Conservation (phyloP, 78 protist species). For the Dictyostelium citrinum region DNA sequence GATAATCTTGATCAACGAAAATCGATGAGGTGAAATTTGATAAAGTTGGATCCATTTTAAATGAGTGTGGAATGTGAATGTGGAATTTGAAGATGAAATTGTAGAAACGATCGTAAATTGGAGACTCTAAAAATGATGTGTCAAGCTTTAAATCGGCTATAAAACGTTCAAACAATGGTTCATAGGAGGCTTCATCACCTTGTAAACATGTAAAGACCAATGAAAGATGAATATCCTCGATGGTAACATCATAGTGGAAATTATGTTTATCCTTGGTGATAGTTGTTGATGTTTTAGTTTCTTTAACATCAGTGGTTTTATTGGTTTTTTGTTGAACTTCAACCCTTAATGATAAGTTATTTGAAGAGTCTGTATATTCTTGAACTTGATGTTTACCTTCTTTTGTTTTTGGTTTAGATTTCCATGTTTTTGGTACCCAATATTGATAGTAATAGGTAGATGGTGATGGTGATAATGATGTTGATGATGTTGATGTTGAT, state of each 20-base stretch:
- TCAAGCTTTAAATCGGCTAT: neutral
- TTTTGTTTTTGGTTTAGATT: neutral
- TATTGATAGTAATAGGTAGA: neutral
- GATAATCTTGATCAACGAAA: neutral
- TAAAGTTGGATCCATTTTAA: neutral
- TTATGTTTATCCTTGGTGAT: neutral
- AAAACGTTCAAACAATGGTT: neutral
- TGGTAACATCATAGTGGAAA: neutral
- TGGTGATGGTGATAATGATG: too few species aligned
- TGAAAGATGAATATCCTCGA: neutral
- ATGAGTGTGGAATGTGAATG: conserved; percentile 8
- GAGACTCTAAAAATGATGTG: neutral
- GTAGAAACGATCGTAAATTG: conserved; percentile 8
- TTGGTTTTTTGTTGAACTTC: neutral
- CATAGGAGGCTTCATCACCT: neutral
- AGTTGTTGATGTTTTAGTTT: neutral
- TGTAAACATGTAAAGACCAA: neutral
- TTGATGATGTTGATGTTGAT: too few species aligned
- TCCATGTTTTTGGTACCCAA: conserved; percentile 11
- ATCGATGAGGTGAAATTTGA: neutral
- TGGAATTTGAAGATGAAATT: neutral
- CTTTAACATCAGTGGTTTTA: neutral
- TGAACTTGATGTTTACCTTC: neutral
- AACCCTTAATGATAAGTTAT: neutral
- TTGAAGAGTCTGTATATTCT: conserved; percentile 2